phyloP scores from a whole-genome alignment of 2,329 filamentous ascomycete genomes.

The Exophiala lecanii-corni region DNA sequence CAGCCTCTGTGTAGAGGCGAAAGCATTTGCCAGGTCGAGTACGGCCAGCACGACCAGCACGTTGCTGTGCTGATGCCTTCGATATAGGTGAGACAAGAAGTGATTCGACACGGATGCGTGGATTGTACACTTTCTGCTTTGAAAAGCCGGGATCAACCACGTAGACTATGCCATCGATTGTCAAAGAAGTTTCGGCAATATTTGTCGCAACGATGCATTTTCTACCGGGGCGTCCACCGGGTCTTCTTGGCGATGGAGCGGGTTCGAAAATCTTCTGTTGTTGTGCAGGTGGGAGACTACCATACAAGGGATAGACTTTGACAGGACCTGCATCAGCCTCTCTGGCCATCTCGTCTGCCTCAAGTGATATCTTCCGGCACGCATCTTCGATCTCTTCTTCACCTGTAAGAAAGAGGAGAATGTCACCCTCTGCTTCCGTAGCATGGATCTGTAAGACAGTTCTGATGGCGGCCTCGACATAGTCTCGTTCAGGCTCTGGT shows the following conservation, averaged over 20 bases:
- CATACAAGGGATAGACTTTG: slow-evolving; percentile 88
- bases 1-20: slow-evolving; percentile 87
- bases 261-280: slow-evolving; percentile 95
- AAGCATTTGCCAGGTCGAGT: slow-evolving; percentile 98
- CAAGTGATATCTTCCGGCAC: slow-evolving; percentile 82
- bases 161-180: slow-evolving; percentile 97
- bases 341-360: slow-evolving; percentile 84
- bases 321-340: slow-evolving; percentile 90
- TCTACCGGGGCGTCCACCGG: slow-evolving; percentile 79
- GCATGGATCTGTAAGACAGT: slow-evolving; percentile 97
- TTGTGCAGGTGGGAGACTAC: slow-evolving; percentile 83
- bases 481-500: slow-evolving; percentile 90
- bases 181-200: slow-evolving; percentile 95
- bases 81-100: slow-evolving; percentile 96
- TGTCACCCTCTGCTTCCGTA: slow-evolving; percentile 84
- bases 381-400: slow-evolving; percentile 99
- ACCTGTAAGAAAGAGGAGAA: slow-evolving; percentile 90
- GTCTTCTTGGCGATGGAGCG: slow-evolving; percentile 66
- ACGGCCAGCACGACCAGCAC: slow-evolving; percentile 98
- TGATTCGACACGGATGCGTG: slow-evolving; percentile 91
- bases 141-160: slow-evolving; percentile 99
- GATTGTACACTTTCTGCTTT: slow-evolving; percentile 99
- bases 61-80: slow-evolving; percentile 93
- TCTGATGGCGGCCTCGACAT: slow-evolving; percentile 89
- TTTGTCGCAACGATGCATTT: slow-evolving; percentile 95